A percentile compares a stretch with the other conserved stretches of the same genome.
phyloP scores from a whole-genome alignment of 2,329 filamentous ascomycete species.

The Juglanconis oblonga region DNA sequence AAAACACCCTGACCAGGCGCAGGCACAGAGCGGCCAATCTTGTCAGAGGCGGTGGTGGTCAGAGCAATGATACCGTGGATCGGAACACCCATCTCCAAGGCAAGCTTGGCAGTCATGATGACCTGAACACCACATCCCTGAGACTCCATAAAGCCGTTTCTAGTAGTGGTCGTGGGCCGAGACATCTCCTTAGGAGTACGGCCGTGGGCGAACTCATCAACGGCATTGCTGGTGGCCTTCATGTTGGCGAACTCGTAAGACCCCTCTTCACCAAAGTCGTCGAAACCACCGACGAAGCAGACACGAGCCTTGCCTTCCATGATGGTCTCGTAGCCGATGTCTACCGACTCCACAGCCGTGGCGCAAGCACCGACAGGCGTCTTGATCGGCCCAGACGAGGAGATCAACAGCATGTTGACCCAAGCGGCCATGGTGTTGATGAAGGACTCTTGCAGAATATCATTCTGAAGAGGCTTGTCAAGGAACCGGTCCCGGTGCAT shows the following conservation, averaged over 20 bases:
- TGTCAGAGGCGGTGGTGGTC: conserved; percentile 95
- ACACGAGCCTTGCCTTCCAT: conserved; percentile 96
- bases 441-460: conserved; percentile 98
- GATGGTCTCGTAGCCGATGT: conserved; percentile 98
- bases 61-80: conserved; percentile 94
- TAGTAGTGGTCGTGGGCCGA: conserved; percentile 90
- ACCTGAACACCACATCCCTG: conserved; percentile 98
- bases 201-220: conserved; percentile 93
- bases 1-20: conserved; percentile 96
- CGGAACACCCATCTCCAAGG: conserved; percentile 96
- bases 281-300: conserved; percentile 97
- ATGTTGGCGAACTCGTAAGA: conserved; percentile 99
- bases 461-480: conserved; percentile 96
- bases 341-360: conserved; percentile 93
- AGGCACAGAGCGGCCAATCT: conserved; percentile 96
- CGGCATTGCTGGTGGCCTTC: conserved; percentile 97
- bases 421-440: conserved; percentile 99
- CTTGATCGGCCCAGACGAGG: conserved; percentile 97
- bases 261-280: conserved; percentile 98
- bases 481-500: conserved; percentile 99
- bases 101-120: conserved; percentile 96
- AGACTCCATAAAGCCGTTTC: conserved; percentile 99
- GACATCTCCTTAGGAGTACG: conserved; percentile 98
- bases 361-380: conserved; percentile 97
- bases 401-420: conserved; percentile 98